Evolutionary conservation across 1,284 basidiomycete species (phyloP).

Genomic region (Melampsora abietis-canadensis): DNA sequence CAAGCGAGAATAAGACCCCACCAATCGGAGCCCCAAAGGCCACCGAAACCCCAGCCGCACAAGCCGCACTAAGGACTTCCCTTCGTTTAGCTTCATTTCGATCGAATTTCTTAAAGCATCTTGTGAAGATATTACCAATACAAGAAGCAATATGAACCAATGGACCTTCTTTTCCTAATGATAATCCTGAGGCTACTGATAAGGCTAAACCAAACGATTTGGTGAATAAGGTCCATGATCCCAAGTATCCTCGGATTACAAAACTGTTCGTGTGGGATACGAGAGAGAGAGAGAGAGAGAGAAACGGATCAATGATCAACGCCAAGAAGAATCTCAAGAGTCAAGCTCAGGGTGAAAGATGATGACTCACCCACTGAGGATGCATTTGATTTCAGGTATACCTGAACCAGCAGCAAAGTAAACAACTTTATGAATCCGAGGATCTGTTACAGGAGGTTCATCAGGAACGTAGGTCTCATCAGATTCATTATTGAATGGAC

Average conservation of each 20-base stretch:
- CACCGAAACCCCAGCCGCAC: constrained; percentile 1
- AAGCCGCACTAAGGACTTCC: constrained; percentile 85
- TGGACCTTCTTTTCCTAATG: constrained; percentile 90
- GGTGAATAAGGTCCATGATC: constrained; percentile 80
- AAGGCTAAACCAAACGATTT: constrained; percentile 85
- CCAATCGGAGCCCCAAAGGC: constrained; percentile 48
- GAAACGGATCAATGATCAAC: not conserved
- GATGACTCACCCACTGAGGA: constrained; percentile 69
- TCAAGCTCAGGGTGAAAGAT: not conserved
- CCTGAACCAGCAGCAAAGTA: constrained; percentile 84
- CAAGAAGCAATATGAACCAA: constrained; percentile 95
- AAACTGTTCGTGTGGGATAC: constrained; percentile 62
- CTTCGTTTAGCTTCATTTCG: constrained; percentile 86
- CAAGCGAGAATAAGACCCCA: constrained; percentile 61
- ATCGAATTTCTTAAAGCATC: constrained; percentile 82
- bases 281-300: no score
- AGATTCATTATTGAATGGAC: not conserved
- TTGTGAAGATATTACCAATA: constrained; percentile 88
- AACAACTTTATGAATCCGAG: constrained; percentile 44
- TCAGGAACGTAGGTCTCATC: constrained; percentile 3
- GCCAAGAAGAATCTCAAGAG: not conserved
- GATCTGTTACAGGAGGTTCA: not conserved
- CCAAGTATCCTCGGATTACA: constrained; percentile 95
- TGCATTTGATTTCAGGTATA: constrained; percentile 95
- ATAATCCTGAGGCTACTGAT: constrained; percentile 83